Evolutionary conservation across 1,284 basidiomycete genomes (phyloP), one percentile per base, ranked within the genome.

Genomic region (Ganoderma lingzhi): DNA sequence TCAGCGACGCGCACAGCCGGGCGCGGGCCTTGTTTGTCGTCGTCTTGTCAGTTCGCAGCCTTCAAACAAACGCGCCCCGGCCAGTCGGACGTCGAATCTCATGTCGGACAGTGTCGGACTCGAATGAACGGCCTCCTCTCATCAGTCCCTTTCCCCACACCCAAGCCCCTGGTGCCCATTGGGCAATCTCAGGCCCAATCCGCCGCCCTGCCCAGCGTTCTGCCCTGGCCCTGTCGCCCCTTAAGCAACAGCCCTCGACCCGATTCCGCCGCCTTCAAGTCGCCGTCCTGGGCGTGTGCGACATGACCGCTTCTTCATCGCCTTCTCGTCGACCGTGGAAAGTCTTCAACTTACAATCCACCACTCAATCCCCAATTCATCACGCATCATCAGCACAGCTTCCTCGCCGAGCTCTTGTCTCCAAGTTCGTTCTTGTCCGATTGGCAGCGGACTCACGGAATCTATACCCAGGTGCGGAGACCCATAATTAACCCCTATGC

Each of bases 311-410:
- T 4, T n/a, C 19, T 10, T n/a, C 35, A 39, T 10, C 6, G 56
- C 56, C 32, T 39, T 59, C 56, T 35, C 56, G 35, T 39, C 56
- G 39, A 42, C 23, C 37, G 56, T 59, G 32, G 19, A 59, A 59
- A 35, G 56, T 60, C 59, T 42, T 37, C 39, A 44, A 61, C 19
- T 23, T 19, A 4, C 45, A 41, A 41, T 41, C 37, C 39, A 41
- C n/a, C 59, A 61, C 39, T 61, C 39, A 61, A 61, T 61, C 59
- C 59, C 44, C 59, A 61, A 61, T 39, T 61, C 39, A 60, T 14
- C 14, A 17, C 23, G 23, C 37, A 39, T 59, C 56, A 59, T 59
- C 56, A 37, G 35, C 56, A 59, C 56, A 59, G 56, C 56, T 37
- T 59, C 35, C 56, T 19, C 32, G 19, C 35, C 56, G 10, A 59